These are phyloP conservation scores for Suhomyces sp. DNA, from an alignment of 805 yeast species.

Conservation along the genomic window DNA sequence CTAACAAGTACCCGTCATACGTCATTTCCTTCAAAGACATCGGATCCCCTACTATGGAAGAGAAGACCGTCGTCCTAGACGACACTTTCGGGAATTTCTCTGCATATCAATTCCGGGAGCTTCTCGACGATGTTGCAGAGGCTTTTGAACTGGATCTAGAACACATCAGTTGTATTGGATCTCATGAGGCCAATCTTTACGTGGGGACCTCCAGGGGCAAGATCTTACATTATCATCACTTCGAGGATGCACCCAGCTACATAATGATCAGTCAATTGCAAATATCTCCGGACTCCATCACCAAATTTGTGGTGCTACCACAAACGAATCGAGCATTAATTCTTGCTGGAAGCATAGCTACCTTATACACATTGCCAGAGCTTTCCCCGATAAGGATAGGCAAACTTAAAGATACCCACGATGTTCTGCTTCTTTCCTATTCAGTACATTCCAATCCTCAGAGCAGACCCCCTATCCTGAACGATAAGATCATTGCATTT, in stretches of 20 bases:
- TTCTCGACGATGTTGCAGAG: slow-evolving; percentile 7
- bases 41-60: too few relatives aligned
- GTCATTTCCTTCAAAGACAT: too few relatives aligned
- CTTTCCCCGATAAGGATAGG: slow-evolving; percentile 37
- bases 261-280: slow-evolving; percentile 27
- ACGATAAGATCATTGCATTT: slow-evolving; percentile 32
- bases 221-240: slow-evolving; percentile 38
- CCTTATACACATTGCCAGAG: slow-evolving; percentile 36
- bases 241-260: slow-evolving; percentile 39
- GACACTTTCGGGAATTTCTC: slow-evolving; percentile 3
- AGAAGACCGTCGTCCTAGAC: slow-evolving; percentile 6
- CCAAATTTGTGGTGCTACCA: slow-evolving; percentile 25
- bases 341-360: slow-evolving; percentile 25
- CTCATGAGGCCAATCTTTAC: slow-evolving; percentile 33
- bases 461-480: slow-evolving; percentile 3
- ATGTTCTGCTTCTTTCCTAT: slow-evolving; percentile 19
- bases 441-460: not conserved
- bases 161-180: slow-evolving; percentile 19
- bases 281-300: slow-evolving; percentile 16
- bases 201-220: slow-evolving; percentile 38
- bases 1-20: too few relatives aligned
- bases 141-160: slow-evolving; percentile 6
- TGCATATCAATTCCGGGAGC: slow-evolving; percentile 8
- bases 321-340: slow-evolving; percentile 26
- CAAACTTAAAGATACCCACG: slow-evolving; percentile 35